These are phyloP conservation scores for Cyclotella cryptica DNA, from an alignment of 108 stramenopile species.

Conservation along the genomic window DNA sequence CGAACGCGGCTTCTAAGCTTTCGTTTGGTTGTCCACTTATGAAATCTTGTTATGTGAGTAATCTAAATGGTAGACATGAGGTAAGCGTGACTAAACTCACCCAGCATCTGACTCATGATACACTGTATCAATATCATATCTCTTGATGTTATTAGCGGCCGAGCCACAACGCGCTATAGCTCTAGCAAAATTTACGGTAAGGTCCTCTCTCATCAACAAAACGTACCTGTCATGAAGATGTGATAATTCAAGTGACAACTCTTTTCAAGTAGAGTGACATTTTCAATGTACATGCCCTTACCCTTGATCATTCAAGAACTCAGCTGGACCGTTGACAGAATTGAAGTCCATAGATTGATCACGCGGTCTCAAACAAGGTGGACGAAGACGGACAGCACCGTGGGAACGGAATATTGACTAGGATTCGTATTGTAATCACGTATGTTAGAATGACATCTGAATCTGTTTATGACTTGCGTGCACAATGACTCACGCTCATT, in stretches of 20 bases:
- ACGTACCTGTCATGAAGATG: neutral
- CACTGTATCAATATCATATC: constrained; percentile 73
- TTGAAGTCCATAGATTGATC: constrained; percentile 25
- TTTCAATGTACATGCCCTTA: neutral
- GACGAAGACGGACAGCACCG: constrained; percentile 70
- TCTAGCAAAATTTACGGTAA: constrained; percentile 76
- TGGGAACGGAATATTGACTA: constrained; percentile 66
- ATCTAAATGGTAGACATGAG: neutral
- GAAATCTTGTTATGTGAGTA: neutral
- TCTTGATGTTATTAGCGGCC: constrained; percentile 69
- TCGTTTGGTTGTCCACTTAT: constrained; percentile 74
- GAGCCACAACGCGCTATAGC: constrained; percentile 74
- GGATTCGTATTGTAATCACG: neutral
- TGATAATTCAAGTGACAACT: constrained; percentile 8
- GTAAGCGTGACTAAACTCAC: neutral
- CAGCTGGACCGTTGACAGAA: constrained; percentile 63
- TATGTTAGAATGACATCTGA: neutral
- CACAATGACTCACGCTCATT: constrained; percentile 20
- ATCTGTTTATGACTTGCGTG: neutral
- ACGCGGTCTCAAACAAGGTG: constrained; percentile 71
- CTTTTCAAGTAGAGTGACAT: neutral
- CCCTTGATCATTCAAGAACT: constrained; percentile 71
- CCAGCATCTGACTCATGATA: constrained; percentile 75
- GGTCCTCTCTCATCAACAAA: constrained; percentile 58
- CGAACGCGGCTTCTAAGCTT: constrained; percentile 82